phyloP scores from a whole-genome alignment of 257 asterid species.

The Solanum gracilifrons region DNA sequence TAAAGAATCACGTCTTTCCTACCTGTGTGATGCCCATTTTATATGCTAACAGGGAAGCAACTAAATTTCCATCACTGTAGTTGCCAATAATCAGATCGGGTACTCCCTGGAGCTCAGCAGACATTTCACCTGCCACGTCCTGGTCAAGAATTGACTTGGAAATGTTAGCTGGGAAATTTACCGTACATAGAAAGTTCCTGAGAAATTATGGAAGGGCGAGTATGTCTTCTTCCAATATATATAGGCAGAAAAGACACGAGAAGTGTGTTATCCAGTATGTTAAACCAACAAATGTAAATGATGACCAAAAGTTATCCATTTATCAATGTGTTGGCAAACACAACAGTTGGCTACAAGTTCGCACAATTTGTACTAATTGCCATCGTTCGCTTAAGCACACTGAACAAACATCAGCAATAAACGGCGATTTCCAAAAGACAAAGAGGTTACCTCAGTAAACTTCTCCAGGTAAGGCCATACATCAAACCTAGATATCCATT shows the following conservation, averaged over 20 bases:
- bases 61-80: slow-evolving; percentile 98
- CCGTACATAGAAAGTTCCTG: not conserved
- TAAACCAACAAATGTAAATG: not conserved
- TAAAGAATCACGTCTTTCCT: not conserved
- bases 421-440: not conserved
- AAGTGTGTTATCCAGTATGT: not conserved
- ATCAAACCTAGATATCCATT: slow-evolving; percentile 97
- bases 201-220: not conserved
- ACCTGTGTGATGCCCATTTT: slow-evolving; percentile 96
- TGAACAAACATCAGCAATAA: not conserved
- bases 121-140: slow-evolving; percentile 78
- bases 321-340: not conserved
- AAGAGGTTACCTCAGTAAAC: slow-evolving; percentile 56
- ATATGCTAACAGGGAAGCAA: slow-evolving; percentile 77
- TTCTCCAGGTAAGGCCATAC: slow-evolving; percentile 97
- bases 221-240: not conserved
- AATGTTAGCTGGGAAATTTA: not conserved
- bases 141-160: slow-evolving; percentile 4
- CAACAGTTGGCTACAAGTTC: not conserved
- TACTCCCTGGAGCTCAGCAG: slow-evolving; percentile 84
- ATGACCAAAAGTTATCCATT: not conserved
- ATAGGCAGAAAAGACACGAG: not conserved
- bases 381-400: not conserved
- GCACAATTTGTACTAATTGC: not conserved
- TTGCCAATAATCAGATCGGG: slow-evolving; percentile 90